A percentile compares a stretch with the other conserved stretches of the same genome.
These are phyloP conservation scores for Tylopilus sp. DNA, from an alignment of 768 basidiomycete species.

Conservation along the genomic window DNA sequence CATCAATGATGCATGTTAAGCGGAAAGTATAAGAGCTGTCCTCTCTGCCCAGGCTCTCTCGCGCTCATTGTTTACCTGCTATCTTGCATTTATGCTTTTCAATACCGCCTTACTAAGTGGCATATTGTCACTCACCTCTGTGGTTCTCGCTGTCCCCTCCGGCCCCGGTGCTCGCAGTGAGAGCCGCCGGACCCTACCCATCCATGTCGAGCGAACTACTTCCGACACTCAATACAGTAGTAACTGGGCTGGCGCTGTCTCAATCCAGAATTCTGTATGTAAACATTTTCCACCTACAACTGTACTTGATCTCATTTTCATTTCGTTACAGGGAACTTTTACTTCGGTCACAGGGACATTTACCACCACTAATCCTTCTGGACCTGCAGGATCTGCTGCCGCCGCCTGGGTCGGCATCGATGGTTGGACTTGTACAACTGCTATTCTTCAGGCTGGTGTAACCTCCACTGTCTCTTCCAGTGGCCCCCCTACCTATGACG, in stretches of 20 bases:
- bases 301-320: background rate
- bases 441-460: constrained; percentile 1
- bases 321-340: constrained; percentile 6
- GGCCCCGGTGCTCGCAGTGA: no score
- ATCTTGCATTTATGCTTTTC: no score
- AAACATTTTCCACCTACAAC: no score
- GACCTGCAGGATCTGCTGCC: background rate
- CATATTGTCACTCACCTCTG: no score
- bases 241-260: constrained; percentile 14
- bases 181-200: no score
- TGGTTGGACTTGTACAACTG: background rate
- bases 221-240: background rate
- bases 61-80: no score
- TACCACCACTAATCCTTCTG: constrained; percentile 2
- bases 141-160: no score
- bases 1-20: no score
- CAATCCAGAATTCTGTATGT: background rate
- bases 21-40: no score
- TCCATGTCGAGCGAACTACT: no score
- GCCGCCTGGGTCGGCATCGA: constrained; percentile 15
- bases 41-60: no score
- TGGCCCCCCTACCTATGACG: background rate
- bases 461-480: background rate
- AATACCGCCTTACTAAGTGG: no score
- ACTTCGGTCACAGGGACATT: constrained; percentile 7